phyloP scores from a whole-genome alignment of 805 yeast genomes.

The Pichia eremophila region DNA sequence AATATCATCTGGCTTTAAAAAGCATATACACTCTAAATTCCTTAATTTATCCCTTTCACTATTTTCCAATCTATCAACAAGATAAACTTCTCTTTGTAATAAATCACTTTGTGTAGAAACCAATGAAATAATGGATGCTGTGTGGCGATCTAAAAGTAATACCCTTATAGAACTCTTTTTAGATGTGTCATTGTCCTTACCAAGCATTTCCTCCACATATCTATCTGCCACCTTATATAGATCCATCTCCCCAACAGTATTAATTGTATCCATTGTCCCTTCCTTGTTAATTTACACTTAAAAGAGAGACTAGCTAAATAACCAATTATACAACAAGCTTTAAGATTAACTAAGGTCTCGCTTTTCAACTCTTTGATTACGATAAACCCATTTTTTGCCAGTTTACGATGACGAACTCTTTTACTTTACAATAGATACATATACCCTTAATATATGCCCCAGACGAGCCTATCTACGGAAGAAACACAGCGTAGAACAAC shows the following conservation, averaged over 20 bases:
- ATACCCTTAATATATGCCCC: too few species aligned
- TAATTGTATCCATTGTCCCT: too few species aligned
- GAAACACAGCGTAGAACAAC: background rate
- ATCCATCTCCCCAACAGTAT: constrained; percentile 28
- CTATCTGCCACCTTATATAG: constrained; percentile 36
- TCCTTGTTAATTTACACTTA: too few species aligned
- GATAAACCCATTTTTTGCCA: too few species aligned
- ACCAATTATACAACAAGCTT: too few species aligned
- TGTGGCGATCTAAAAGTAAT: constrained; percentile 65
- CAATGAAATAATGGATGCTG: constrained; percentile 81
- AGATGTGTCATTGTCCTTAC: constrained; percentile 6
- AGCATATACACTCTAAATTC: constrained; percentile 73
- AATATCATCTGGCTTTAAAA: constrained; percentile 61
- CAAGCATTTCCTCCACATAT: constrained; percentile 32
- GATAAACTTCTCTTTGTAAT: constrained; percentile 72
- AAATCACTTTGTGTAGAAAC: constrained; percentile 81
- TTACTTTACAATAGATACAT: too few species aligned
- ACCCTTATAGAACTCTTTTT: constrained; percentile 46
- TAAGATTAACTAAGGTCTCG: too few species aligned
- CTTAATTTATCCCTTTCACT: constrained; percentile 54
- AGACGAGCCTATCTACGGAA: background rate
- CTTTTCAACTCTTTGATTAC: too few species aligned
- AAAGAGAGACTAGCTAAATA: too few species aligned
- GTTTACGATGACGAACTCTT: too few species aligned
- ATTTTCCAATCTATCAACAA: constrained; percentile 66